Evolutionary conservation across 768 basidiomycete species (phyloP), one percentile per base, ranked within the genome.

Genomic region (Stropharia rugosoannulata): DNA sequence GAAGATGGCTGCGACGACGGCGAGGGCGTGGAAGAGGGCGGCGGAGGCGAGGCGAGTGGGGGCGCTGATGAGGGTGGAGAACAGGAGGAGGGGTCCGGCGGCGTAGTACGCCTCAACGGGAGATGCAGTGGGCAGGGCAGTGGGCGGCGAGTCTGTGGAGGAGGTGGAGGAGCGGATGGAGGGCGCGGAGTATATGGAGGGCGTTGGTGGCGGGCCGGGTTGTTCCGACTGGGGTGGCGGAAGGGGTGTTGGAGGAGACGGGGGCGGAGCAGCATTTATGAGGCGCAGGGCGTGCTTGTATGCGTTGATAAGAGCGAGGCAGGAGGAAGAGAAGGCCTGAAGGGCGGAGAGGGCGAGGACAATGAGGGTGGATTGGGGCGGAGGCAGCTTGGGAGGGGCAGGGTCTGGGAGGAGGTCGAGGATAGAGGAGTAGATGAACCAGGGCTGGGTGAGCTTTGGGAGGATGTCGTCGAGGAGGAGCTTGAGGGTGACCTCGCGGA

Each of bases 401-500:
- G 68, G 65, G 22, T 78, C 74, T 6, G 84, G 88, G 10, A 96
- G 71, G 3, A 87, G 68, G 62, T 86, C 84, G 36, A 95, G 75
- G 10, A 89, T 75, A 3, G 80, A 64, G 63, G 78, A 84, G 55
- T 93, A 85, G 44, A 96, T 81, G 68, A 97, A 98, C 94, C 95
- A 98, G 0, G 91, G 89, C 67, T 97, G 89, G 5, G 84, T 81
- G 49, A 96, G 68, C 61, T 82, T 85, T 29, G 86, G 86, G 22
- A 89, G 64, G 22, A 89, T 70, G 59, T 86, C 84, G 46, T 80
- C 80, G 58, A 94, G 73, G 5, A 98, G 72, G 19, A 91, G 77
- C 62, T 90, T 89, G 64, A 93, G 81, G 29, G 96, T 64, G 38
- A 97, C 75, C 73, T 98, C 96, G 55, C 93, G 84, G 40, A 91